Conservation (phyloP, 352 stramenopile species). For the Elongisporangium anandrum region DNA sequence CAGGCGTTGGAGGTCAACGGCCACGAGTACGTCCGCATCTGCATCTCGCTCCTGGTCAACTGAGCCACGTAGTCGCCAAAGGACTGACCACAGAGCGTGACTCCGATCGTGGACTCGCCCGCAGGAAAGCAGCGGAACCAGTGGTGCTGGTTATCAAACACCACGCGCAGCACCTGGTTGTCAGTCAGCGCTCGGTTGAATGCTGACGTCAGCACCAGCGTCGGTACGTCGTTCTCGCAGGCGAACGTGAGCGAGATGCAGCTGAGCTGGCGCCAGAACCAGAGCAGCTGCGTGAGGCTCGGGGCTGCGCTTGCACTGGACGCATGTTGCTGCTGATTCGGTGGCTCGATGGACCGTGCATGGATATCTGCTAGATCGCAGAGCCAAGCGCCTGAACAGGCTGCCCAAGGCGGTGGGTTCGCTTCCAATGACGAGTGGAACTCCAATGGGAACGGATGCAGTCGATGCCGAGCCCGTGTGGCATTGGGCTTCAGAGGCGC, state of each 20-base stretch:
- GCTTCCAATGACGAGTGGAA: not conserved
- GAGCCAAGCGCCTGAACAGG: not conserved
- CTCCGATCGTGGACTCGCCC: slow-evolving; percentile 3
- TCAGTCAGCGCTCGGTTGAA: not conserved
- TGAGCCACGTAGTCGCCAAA: slow-evolving; percentile 4
- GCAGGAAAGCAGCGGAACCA: slow-evolving; percentile 3
- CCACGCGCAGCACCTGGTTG: not conserved
- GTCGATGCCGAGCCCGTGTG: not conserved
- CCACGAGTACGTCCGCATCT: too few species aligned
- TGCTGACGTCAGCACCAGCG: not conserved
- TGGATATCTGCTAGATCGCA: not conserved
- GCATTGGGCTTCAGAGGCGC: not conserved
- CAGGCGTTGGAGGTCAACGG: too few species aligned
- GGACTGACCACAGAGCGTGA: not conserved
- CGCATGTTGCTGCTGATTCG: too few species aligned
- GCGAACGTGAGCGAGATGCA: slow-evolving; percentile 1
- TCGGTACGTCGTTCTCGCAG: not conserved
- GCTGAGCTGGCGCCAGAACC: slow-evolving; percentile 1
- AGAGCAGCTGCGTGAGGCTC: not conserved
- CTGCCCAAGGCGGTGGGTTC: too few species aligned
- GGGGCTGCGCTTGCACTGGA: not conserved
- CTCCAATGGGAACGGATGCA: not conserved
- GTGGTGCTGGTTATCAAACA: slow-evolving; percentile 2
- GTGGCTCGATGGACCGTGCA: not conserved
- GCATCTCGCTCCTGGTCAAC: too few species aligned